Base-by-base conservation (phyloP, 1,139 yeast species). In the Candida frijolesensis region DNA sequence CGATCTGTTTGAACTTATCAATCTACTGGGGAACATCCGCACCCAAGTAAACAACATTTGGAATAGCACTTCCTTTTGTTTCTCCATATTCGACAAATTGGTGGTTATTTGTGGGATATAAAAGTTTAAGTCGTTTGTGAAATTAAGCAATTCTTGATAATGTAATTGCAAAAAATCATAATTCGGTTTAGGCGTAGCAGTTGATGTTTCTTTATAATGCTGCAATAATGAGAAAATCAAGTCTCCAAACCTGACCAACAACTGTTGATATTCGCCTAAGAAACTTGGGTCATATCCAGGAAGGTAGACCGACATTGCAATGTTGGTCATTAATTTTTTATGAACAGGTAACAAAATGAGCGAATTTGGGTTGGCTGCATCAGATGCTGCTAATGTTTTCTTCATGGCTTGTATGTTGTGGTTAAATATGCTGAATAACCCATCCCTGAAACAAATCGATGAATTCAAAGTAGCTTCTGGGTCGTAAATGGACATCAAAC, bases 401-500 rank as follows among this genome's bases (percentile, higher is more conserved):
- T 59, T 55, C 5, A 68, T 60, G 9, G 62, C 48, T 42, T 65
- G 61, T 40, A 67, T 53, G 50, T 71, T 63, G 58, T 70, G 67
- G 16, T 66, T 60, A 54, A 75, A 67, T 22, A 74, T 69, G 35
- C 74, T 64, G 52, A 75, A 72, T 44, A 75, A 60, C 0, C 80
- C 80, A 53, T 75, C 78, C 37, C 78, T 61, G 53, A 74, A 76
- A 52, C 80, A 75, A 42, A 62, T 63, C 18, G 69, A 65, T 35
- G 78, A 72, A 53, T 68, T 58, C n/a, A 68, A 56, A 0, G 78
- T 73, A 5, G 77, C 78, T 54, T 73, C 78, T 0, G 79, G 79
- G 51, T 76, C 80, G 55, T 76, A 76, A 16, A 74, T 68, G 10
- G 78, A 65, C 77, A 74, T 74, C 49, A 75, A 59, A 52, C 76